Percentiles rank a stretch among this genome's conserved stretches.
These are phyloP conservation scores for Phytophthora chlamydospora DNA, from an alignment of 352 stramenopile genomes.

Conservation along the genomic window DNA sequence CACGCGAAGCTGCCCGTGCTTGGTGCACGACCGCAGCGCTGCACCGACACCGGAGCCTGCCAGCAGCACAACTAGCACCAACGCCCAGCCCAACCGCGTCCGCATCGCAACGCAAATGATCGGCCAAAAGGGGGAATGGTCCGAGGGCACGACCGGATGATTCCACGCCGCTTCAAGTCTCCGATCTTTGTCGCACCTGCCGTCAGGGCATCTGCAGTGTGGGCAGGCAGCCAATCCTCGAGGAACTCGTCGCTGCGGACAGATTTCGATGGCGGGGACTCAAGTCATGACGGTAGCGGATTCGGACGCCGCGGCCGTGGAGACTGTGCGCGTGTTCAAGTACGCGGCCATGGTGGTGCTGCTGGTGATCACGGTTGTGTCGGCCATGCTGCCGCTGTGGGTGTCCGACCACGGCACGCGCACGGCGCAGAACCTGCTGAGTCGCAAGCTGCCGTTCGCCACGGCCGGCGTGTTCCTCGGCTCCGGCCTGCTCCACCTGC, in stretches of 20 bases:
- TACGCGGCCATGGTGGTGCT: slow-evolving; percentile 52
- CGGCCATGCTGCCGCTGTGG: slow-evolving; percentile 59
- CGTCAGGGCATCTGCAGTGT: slow-evolving; percentile 3
- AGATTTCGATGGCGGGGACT: slow-evolving; percentile 15
- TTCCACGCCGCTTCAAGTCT: slow-evolving; percentile 11
- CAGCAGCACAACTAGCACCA: slow-evolving; percentile 11
- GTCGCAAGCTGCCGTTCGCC: slow-evolving; percentile 65
- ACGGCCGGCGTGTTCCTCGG: slow-evolving; percentile 70
- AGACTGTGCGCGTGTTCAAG: slow-evolving; percentile 54
- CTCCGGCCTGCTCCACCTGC: slow-evolving; percentile 63
- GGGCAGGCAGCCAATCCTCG: slow-evolving; percentile 12
- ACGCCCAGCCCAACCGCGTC: not conserved
- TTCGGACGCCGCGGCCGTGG: slow-evolving; percentile 18
- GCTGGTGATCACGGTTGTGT: slow-evolving; percentile 61
- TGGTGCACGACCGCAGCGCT: slow-evolving; percentile 47
- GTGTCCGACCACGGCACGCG: slow-evolving; percentile 55
- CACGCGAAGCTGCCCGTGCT: slow-evolving; percentile 48
- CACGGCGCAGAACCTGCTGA: slow-evolving; percentile 43
- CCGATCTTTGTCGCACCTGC: slow-evolving; percentile 18
- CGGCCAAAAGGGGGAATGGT: not conserved
- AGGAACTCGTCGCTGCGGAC: slow-evolving; percentile 1
- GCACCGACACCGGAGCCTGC: not conserved
- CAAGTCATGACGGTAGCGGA: slow-evolving; percentile 19
- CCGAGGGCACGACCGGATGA: slow-evolving; percentile 7
- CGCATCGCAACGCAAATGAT: not conserved